phyloP scores from a whole-genome alignment of 495 filamentous ascomycete genomes.

The Podospora sp. region DNA sequence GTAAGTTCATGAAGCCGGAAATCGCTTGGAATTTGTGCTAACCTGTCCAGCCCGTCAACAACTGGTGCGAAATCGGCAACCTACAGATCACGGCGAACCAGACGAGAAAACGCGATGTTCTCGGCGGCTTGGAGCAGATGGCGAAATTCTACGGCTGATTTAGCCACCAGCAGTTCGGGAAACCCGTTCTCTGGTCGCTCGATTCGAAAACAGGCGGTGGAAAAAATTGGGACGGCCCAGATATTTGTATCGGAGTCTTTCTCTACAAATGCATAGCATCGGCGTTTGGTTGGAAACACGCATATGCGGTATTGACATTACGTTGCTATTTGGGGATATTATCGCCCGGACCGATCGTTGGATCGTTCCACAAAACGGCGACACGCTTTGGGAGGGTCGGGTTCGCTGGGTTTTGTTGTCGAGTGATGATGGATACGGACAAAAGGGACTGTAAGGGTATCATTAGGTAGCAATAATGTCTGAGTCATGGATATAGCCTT shows the following conservation, averaged over 20 bases:
- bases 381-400: no score
- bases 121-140: constrained; percentile 28
- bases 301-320: constrained; percentile 1
- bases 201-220: no score
- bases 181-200: no score
- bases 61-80: constrained; percentile 76
- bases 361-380: background rate
- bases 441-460: background rate
- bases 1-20: constrained; percentile 57
- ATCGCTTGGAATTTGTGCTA: background rate
- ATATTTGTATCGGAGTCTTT: background rate
- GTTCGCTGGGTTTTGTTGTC: no score
- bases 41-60: constrained; percentile 62
- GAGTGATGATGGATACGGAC: background rate
- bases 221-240: background rate
- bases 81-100: constrained; percentile 34
- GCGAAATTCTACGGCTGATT: constrained; percentile 6
- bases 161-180: no score
- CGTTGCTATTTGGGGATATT: background rate
- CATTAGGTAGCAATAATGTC: constrained; percentile 3
- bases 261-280: constrained; percentile 19
- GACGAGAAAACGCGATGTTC: constrained; percentile 34
- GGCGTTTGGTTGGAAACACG: constrained; percentile 12
- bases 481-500: background rate
- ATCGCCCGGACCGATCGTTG: background rate